These are phyloP conservation scores for Didymella pomorum DNA, from an alignment of 2,329 filamentous ascomycete genomes.

Conservation along the genomic window DNA sequence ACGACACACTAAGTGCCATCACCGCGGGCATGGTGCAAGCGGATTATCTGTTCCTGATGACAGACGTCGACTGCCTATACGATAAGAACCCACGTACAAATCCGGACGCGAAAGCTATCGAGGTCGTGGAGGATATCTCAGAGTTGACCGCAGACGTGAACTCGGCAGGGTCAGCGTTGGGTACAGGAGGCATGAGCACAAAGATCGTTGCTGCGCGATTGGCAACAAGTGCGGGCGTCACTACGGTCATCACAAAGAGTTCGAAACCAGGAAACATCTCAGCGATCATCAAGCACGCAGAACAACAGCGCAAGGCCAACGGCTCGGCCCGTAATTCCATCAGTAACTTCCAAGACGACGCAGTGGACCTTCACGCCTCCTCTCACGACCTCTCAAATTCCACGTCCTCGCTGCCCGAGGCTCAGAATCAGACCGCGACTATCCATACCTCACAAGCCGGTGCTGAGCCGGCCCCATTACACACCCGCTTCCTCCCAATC, in stretches of 20 bases:
- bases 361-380: conserved; percentile 30
- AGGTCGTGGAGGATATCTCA: conserved; percentile 89
- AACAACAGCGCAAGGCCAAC: conserved; percentile 62
- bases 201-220: conserved; percentile 94
- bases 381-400: conserved; percentile 35
- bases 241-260: conserved; percentile 91
- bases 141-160: conserved; percentile 88
- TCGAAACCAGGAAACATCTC: conserved; percentile 93
- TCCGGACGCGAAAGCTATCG: conserved; percentile 86
- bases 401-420: conserved; percentile 41
- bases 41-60: conserved; percentile 97
- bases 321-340: conserved; percentile 41
- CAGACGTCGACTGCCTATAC: conserved; percentile 96
- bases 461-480: conserved; percentile 64
- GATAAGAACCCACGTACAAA: conserved; percentile 91
- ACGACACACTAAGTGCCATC: conserved; percentile 95
- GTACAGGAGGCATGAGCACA: conserved; percentile 96
- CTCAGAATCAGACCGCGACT: conserved; percentile 30
- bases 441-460: conserved; percentile 33
- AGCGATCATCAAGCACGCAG: conserved; percentile 83
- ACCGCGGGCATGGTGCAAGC: conserved; percentile 97
- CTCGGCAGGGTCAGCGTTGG: conserved; percentile 84
- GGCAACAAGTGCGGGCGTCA: conserved; percentile 92
- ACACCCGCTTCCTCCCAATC: conserved; percentile 92
- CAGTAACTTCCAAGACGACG: conserved; percentile 42